phyloP scores from a whole-genome alignment of 1,284 basidiomycete species.

The Xanthoconium separans region DNA sequence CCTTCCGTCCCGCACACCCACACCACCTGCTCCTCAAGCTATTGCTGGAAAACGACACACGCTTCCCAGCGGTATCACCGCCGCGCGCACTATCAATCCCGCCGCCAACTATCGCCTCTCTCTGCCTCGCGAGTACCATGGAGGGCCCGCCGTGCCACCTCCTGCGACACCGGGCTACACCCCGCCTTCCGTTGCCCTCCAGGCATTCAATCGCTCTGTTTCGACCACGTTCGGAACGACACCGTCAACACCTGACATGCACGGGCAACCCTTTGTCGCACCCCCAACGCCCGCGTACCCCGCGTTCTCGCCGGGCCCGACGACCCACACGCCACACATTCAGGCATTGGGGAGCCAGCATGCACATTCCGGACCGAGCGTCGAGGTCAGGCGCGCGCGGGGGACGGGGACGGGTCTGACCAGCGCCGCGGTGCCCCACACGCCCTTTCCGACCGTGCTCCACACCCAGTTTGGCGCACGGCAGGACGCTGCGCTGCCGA shows the following conservation, averaged over 20 bases:
- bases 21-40: constrained; percentile 32
- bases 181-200: constrained; percentile 40
- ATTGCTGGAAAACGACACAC: constrained; percentile 64
- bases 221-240: constrained; percentile 47
- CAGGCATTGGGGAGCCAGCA: constrained; percentile 50
- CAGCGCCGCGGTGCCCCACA: constrained; percentile 40
- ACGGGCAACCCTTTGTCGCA: constrained; percentile 21
- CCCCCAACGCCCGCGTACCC: constrained; percentile 72
- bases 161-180: constrained; percentile 22
- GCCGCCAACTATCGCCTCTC: constrained; percentile 34
- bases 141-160: constrained; percentile 10
- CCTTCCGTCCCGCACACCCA: constrained; percentile 19
- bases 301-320: constrained; percentile 52
- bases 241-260: constrained; percentile 23
- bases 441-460: constrained; percentile 53
- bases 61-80: constrained; percentile 36
- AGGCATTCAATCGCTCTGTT: constrained; percentile 43
- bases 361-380: constrained; percentile 50
- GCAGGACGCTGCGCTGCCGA: constrained; percentile 27
- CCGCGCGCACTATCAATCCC: constrained; percentile 41
- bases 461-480: constrained; percentile 31
- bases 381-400: constrained; percentile 64
- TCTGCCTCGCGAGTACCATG: constrained; percentile 30
- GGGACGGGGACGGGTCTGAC: constrained; percentile 38
- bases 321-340: constrained; percentile 51